Base-by-base conservation (phyloP, 2,329 filamentous ascomycete species). In the Apiospora saccharicola region DNA sequence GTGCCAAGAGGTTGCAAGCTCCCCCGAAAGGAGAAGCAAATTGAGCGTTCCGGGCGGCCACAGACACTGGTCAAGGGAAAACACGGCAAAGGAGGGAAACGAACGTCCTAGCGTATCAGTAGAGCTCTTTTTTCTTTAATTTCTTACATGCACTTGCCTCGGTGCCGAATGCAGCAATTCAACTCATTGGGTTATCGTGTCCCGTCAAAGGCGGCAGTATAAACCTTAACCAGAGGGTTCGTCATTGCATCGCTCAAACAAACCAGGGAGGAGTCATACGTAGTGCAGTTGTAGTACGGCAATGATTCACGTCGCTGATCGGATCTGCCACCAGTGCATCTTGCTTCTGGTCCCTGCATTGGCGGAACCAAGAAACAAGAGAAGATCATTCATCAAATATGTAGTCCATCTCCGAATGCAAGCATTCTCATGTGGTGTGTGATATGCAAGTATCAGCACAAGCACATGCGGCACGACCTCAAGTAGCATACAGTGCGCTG, bases 1-100 rank as follows among this genome's bases (percentile, higher is more conserved):
- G 24, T 19, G 67, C 67, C 67, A 47, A 68, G 67, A 68, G 67
- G 67, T 68, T 47, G 19, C 67, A 68, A 47, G 41, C 44, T 68
- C 67, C 8, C 26, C 67, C 44, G 41, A 46, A 46, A 47, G 67
- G 67, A 47, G 67, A 68, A 46, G 67, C 67, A 68, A 47, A 68
- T 68, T 47, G 16, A 46, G 44, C 67, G 67, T 47, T 68, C 67
- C 67, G 67, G 67, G 57, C 22, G 57, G 34, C n/a, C 57, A 64
- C 57, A 64, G 57, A 22, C 22, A n/a, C 19, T 64, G 57, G 19
- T 64, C 57, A 64, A 64, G 57, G 30, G 57, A n/a, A 41, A 41
- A 41, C 10, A 41, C 34, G 57, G 57, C 57, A 41, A 41, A 13
- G 30, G 57, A 64, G 30, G 57, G 19, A 64, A 34, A 41, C 37